Conservation (phyloP, 805 yeast species). For the Candida piceae region DNA sequence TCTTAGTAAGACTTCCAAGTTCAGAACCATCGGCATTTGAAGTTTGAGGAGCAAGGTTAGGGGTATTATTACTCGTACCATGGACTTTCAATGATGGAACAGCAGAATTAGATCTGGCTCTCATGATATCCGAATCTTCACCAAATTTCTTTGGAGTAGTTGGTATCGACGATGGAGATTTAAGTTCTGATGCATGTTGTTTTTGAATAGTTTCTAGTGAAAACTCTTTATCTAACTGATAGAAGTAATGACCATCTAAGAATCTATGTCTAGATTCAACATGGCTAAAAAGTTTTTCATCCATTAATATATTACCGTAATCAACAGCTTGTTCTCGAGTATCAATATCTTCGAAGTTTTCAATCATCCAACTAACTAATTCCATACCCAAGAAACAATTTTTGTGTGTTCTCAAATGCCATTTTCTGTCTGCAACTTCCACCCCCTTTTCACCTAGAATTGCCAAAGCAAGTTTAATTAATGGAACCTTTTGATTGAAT, state of each 20-base stretch:
- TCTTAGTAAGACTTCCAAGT: not conserved
- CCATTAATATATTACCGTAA: constrained; percentile 77
- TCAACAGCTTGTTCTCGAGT: constrained; percentile 78
- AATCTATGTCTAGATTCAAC: constrained; percentile 81
- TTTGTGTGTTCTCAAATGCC: constrained; percentile 83
- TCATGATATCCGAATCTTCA: not conserved
- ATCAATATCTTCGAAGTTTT: constrained; percentile 72
- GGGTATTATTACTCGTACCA: constrained; percentile 1
- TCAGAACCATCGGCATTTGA: not conserved
- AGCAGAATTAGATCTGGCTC: constrained; percentile 11
- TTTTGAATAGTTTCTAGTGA: constrained; percentile 27
- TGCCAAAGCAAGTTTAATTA: constrained; percentile 53
- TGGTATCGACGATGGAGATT: constrained; percentile 13
- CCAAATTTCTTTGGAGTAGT: constrained; percentile 6
- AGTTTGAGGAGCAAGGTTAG: not conserved
- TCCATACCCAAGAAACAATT: constrained; percentile 84
- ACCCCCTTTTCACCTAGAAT: constrained; percentile 65
- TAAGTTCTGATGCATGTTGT: constrained; percentile 1
- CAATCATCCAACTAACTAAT: constrained; percentile 78
- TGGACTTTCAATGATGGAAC: constrained; percentile 9
- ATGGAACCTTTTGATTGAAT: constrained; percentile 45
- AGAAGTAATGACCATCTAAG: constrained; percentile 90
- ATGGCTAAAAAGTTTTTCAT: constrained; percentile 66
- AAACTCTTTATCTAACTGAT: constrained; percentile 59
- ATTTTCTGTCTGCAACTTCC: constrained; percentile 67